Base-by-base conservation (phyloP, 257 asterid species). In the Catharanthus roseus region DNA sequence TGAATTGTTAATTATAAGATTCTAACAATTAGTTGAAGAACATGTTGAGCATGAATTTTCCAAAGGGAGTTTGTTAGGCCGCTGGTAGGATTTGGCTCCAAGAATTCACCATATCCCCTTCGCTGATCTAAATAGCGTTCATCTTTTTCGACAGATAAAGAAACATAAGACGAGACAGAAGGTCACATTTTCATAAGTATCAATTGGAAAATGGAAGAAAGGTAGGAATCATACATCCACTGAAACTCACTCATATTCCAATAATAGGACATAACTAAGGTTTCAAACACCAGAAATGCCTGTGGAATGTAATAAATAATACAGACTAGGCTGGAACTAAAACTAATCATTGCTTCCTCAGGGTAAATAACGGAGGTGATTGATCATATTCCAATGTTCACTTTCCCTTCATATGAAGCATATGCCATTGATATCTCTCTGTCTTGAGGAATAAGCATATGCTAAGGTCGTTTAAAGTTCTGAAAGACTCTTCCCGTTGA, bases 401-500 rank as follows among this genome's bases (percentile, higher is more conserved):
- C 34, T 38, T 19, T 66, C 55, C 34, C 26, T 19, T 66, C 55
- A 34, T 10, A 9, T 18, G 10, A 26, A 50, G 23, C 28, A 64
- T 1, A 28, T 3, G 51, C 31, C 68, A 56, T n/a, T 0, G 49
- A 50, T 8, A 71, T 26, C 39, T 29, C 29, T 62, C 50, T 36
- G 38, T n/a, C 3, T 3, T 13, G 13, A 10, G 10, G 23, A 29
- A 15, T 29, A 16, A 31, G 56, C 56, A 15, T 24, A 56, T 41
- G 51, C 8, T 42, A 53, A 66, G 61, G 58, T 63, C 76, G 57
- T 76, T 88, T 86, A 95, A 34, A 95, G 90, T 44, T 91, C 88
- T 10, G 86, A 71, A 71, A 78, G 82, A 71, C 88, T 72, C 83
- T 85, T 95, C 45, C 93, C 98, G 15, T 70, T 86, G 75, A 91